A percentile compares a stretch with the other conserved stretches of the same genome.
Conservation (phyloP, 2,329 filamentous ascomycete genomes). For the Thelonectria olida region DNA sequence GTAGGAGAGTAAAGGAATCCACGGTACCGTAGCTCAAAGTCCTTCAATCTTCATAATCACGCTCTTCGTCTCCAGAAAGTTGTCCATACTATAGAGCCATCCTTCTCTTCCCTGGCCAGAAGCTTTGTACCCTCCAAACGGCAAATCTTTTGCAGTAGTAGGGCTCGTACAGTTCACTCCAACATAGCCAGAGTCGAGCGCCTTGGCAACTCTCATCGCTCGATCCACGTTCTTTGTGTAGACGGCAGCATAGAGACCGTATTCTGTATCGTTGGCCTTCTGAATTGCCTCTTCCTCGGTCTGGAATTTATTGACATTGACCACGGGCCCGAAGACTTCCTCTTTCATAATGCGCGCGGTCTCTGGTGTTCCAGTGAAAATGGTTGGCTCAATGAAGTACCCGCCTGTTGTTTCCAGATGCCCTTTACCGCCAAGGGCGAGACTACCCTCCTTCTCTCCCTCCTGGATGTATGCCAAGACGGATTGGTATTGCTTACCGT, state of each 20-base stretch:
- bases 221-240: constrained; percentile 64
- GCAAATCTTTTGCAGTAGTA: constrained; percentile 14
- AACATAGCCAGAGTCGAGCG: constrained; percentile 68
- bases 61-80: constrained; percentile 31
- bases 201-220: constrained; percentile 56
- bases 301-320: constrained; percentile 59
- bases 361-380: constrained; percentile 36
- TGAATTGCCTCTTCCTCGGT: constrained; percentile 45
- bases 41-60: constrained; percentile 32
- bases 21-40: neutral
- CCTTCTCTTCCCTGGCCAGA: constrained; percentile 29
- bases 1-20: too few relatives aligned
- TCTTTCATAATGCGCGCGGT: constrained; percentile 61
- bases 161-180: constrained; percentile 60
- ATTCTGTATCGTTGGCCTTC: constrained; percentile 56
- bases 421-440: constrained; percentile 21
- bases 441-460: constrained; percentile 22
- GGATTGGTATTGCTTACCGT: constrained; percentile 24
- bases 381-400: constrained; percentile 29
- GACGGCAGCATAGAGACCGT: constrained; percentile 64
- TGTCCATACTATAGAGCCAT: constrained; percentile 27
- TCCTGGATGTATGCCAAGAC: constrained; percentile 25
- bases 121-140: constrained; percentile 29
- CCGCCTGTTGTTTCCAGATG: constrained; percentile 16
- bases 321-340: constrained; percentile 72